phyloP scores from a whole-genome alignment of 139 green algal species.

The Chara braunii region DNA sequence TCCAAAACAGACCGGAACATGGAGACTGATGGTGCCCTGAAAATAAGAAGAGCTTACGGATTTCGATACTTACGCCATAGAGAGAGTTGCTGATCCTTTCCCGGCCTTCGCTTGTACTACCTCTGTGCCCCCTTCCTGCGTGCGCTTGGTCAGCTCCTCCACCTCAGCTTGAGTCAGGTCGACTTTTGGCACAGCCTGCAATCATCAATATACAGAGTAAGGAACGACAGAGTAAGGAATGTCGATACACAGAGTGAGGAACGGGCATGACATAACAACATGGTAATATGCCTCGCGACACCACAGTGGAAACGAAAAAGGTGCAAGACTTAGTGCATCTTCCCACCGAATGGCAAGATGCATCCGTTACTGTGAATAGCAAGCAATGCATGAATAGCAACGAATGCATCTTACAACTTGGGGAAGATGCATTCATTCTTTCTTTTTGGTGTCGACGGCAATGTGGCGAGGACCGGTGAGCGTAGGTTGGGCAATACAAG shows the following conservation, averaged over 20 bases:
- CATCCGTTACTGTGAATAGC: neutral
- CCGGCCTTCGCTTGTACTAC: conserved; percentile 61
- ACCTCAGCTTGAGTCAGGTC: conserved; percentile 65
- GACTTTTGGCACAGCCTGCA: conserved; percentile 48
- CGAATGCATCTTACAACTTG: no score
- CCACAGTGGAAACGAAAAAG: neutral
- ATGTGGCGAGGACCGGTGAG: no score
- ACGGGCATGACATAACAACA: neutral
- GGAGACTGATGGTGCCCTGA: no score
- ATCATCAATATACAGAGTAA: neutral
- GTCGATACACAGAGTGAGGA: neutral
- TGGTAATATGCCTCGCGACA: conserved; percentile 4
- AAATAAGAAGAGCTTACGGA: no score
- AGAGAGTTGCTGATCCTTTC: conserved; percentile 50
- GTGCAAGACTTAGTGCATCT: conserved; percentile 7
- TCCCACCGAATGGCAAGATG: no score
- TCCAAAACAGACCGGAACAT: no score
- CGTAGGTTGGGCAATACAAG: no score
- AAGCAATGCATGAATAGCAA: neutral
- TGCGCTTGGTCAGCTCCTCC: conserved; percentile 90
- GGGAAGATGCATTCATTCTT: no score
- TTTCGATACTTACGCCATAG: conserved; percentile 50
- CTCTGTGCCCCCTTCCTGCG: conserved; percentile 97
- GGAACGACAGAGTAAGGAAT: neutral
- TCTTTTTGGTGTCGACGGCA: no score